Conservation (phyloP, 176 grass and related monocot species). For the Lolium multiflorum region DNA sequence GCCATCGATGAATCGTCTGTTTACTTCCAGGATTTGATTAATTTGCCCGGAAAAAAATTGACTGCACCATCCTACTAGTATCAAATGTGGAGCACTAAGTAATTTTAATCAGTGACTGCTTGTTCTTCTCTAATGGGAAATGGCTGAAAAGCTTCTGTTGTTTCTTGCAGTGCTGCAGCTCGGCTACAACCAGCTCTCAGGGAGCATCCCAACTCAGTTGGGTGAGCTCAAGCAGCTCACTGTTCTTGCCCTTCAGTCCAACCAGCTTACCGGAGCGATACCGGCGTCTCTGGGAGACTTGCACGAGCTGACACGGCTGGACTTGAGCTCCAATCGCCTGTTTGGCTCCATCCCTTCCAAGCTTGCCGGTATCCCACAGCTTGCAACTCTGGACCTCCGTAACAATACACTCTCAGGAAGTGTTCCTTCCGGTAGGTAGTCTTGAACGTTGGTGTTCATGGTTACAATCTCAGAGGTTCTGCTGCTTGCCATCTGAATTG, state of each 20-base stretch:
- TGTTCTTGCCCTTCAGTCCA: constrained; percentile 80
- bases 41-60: constrained; percentile 8
- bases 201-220: constrained; percentile 79
- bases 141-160: constrained; percentile 7
- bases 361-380: constrained; percentile 55
- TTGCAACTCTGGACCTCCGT: constrained; percentile 60
- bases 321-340: constrained; percentile 81
- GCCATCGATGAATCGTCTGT: background rate
- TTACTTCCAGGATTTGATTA: constrained; percentile 29
- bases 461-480: background rate
- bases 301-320: constrained; percentile 59
- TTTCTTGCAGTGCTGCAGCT: constrained; percentile 77
- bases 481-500: constrained; percentile 19
- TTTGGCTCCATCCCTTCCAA: constrained; percentile 85
- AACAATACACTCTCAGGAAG: constrained; percentile 83
- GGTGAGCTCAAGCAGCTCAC: constrained; percentile 66
- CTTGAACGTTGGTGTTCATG: background rate
- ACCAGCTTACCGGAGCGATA: constrained; percentile 77
- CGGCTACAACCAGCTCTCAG: constrained; percentile 72
- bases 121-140: constrained; percentile 1
- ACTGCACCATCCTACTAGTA: constrained; percentile 13
- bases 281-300: constrained; percentile 70
- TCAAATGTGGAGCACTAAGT: background rate
- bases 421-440: constrained; percentile 71
- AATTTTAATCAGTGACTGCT: constrained; percentile 22